A percentile compares a stretch with the other conserved stretches of the same genome.
phyloP scores from a whole-genome alignment of 192 early-diverging fungal species.

The Coemansia sp. region DNA sequence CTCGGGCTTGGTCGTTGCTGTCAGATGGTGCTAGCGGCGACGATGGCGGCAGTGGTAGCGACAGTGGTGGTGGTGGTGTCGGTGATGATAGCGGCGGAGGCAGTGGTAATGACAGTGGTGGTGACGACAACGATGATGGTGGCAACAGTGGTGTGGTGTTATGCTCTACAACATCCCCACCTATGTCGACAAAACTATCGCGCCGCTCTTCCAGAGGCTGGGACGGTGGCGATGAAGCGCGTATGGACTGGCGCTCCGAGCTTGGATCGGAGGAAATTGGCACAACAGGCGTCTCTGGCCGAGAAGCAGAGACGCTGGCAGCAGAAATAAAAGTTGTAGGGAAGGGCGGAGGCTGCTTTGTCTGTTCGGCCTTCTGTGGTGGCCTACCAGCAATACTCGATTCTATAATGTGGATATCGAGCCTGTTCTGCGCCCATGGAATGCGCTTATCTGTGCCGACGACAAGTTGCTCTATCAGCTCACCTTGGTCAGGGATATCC shows the following conservation, averaged over 20 bases:
- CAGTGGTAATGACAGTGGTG: background rate
- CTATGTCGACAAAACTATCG: conserved; percentile 4
- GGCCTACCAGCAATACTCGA: conserved; percentile 24
- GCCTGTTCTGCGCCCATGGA: conserved; percentile 49
- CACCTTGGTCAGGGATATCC: conserved; percentile 11
- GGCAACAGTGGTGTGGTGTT: background rate
- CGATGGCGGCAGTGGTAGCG: too few relatives aligned
- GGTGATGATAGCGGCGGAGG: too few relatives aligned
- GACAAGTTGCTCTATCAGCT: conserved; percentile 40
- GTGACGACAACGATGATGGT: too few relatives aligned
- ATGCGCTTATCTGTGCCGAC: conserved; percentile 44
- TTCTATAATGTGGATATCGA: conserved; percentile 45
- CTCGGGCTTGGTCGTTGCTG: too few relatives aligned
- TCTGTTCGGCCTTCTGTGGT: conserved; percentile 19
- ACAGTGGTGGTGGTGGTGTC: too few relatives aligned
- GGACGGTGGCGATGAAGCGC: background rate
- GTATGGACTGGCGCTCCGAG: conserved; percentile 2
- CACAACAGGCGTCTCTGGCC: conserved; percentile 4
- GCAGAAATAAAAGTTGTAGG: conserved; percentile 5
- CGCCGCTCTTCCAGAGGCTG: conserved; percentile 2
- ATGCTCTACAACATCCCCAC: conserved; percentile 12
- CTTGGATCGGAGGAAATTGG: background rate
- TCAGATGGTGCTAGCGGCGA: too few relatives aligned
- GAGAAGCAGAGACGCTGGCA: conserved; percentile 1
- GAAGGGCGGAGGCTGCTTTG: conserved; percentile 3